phyloP scores from a whole-genome alignment of 306 rosid genomes.

The Canavalia gladiata region DNA sequence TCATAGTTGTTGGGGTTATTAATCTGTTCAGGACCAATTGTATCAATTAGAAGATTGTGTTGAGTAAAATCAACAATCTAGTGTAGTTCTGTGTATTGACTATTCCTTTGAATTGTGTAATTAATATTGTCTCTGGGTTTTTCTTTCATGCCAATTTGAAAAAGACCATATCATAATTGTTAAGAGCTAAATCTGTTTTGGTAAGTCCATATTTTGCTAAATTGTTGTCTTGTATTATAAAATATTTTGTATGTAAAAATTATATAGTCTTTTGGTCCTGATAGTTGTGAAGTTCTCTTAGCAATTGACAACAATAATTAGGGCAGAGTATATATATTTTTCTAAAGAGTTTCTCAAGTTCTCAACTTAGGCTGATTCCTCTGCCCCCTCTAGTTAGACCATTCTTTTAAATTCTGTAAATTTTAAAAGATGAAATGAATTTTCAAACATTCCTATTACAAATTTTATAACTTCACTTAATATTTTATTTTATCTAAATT shows the following conservation, averaged over 20 bases:
- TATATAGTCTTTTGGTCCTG: no score
- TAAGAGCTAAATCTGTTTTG: background rate
- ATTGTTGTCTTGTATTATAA: background rate
- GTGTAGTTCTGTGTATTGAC: background rate
- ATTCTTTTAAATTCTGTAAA: no score
- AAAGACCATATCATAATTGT: background rate
- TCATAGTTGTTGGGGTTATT: constrained; percentile 29
- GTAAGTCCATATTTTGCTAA: background rate
- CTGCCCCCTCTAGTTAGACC: no score
- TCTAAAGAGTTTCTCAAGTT: no score
- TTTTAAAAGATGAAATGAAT: background rate
- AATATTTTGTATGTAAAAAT: no score
- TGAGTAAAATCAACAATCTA: constrained; percentile 10
- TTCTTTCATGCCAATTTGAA: background rate
- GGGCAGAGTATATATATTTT: no score
- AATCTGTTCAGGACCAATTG: constrained; percentile 38
- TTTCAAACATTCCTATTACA: background rate
- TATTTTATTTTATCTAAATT: no score
- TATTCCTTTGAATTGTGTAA: background rate
- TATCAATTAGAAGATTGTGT: constrained; percentile 25
- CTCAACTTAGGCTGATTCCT: background rate
- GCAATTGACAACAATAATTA: no score
- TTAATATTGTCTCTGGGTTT: background rate
- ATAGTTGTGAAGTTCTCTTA: background rate
- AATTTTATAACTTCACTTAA: background rate